Percentiles rank a stretch among this genome's conserved stretches.
These are phyloP conservation scores for Otatea glauca DNA, from an alignment of 176 grass and related monocot genomes.

Conservation along the genomic window DNA sequence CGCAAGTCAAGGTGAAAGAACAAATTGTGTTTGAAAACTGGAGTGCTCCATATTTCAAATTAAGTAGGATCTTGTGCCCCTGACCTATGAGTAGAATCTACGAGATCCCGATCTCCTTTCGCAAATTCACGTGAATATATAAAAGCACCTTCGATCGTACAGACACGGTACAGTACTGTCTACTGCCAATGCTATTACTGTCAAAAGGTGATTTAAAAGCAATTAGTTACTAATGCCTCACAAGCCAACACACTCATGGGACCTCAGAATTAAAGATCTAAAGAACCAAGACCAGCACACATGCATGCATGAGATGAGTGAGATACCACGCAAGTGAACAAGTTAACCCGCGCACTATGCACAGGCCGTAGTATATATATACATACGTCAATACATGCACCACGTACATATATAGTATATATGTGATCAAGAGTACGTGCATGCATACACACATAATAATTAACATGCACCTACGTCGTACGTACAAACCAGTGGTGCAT, in stretches of 20 bases:
- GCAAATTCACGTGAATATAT: too few relatives aligned
- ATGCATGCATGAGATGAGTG: too few relatives aligned
- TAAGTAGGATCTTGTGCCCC: too few relatives aligned
- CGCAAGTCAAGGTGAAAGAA: too few relatives aligned
- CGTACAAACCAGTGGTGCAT: not conserved
- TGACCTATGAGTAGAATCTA: too few relatives aligned
- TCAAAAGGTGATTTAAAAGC: not conserved
- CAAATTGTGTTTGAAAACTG: too few relatives aligned
- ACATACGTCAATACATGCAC: not conserved
- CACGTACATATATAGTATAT: not conserved
- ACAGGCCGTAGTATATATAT: not conserved
- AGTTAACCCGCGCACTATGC: not conserved
- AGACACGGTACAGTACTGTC: not conserved
- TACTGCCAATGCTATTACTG: not conserved
- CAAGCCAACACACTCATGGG: not conserved
- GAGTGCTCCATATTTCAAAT: too few relatives aligned
- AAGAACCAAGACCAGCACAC: not conserved
- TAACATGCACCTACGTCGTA: not conserved
- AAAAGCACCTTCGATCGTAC: not conserved
- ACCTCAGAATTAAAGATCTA: not conserved
- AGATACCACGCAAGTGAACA: not conserved
- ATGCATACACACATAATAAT: not conserved
- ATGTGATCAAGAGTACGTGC: not conserved
- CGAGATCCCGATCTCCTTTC: too few relatives aligned
- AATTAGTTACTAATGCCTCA: not conserved